Evolutionary conservation across 345 rosid genomes (phyloP).

Genomic region (Dipteronia dyeriana): DNA sequence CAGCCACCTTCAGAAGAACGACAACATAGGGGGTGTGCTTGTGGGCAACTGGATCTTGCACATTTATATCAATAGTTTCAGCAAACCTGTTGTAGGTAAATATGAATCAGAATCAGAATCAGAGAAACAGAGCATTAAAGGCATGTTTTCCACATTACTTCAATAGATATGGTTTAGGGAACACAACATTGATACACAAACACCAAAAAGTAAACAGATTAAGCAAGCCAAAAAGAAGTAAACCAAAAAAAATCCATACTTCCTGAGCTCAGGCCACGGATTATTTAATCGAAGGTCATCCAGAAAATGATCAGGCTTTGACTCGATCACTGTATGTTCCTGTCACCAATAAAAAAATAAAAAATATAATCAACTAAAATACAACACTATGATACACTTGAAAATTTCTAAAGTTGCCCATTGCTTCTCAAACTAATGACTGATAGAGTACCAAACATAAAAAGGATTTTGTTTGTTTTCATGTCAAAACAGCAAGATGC

Average conservation of each 20-base stretch:
- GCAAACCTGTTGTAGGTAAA: slow-evolving; percentile 57
- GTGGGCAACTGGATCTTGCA: slow-evolving; percentile 76
- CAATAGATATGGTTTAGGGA: background rate
- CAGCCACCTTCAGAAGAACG: slow-evolving; percentile 82
- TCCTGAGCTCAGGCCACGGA: slow-evolving; percentile 90
- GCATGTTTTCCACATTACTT: slow-evolving; percentile 5
- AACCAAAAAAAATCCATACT: slow-evolving; percentile 37
- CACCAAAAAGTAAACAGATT: slow-evolving; percentile 9
- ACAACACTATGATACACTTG: background rate
- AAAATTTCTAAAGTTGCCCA: background rate
- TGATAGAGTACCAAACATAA: no score
- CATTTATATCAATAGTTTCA: slow-evolving; percentile 71
- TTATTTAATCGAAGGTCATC: slow-evolving; percentile 94
- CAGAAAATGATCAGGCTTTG: slow-evolving; percentile 97
- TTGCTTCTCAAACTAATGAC: background rate
- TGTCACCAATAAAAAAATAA: slow-evolving; percentile 31
- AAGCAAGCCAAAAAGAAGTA: slow-evolving; percentile 1
- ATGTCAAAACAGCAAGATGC: background rate
- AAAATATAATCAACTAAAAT: slow-evolving; percentile 2
- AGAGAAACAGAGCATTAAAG: background rate
- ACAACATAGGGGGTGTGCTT: slow-evolving; percentile 91
- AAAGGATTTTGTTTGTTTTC: background rate
- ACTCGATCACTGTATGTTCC: slow-evolving; percentile 90
- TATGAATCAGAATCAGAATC: slow-evolving; percentile 31
- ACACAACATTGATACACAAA: slow-evolving; percentile 1